Percentiles rank a stretch among this genome's conserved stretches.
Evolutionary conservation across 805 yeast species (phyloP).

Genomic region (Yarrowia sp.): DNA sequence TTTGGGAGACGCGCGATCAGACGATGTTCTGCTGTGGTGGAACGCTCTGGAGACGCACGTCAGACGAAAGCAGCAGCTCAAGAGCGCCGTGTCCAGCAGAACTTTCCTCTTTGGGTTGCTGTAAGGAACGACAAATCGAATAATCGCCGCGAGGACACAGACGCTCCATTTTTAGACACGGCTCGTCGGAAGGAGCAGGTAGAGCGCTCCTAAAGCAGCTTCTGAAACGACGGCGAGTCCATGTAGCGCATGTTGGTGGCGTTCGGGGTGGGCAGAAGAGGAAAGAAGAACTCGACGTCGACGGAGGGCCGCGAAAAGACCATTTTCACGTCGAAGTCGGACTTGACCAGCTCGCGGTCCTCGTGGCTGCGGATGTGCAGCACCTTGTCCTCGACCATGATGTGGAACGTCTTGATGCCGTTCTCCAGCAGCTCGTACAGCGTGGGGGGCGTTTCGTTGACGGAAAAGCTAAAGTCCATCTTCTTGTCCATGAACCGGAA

Average conservation of each 20-base stretch:
- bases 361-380: constrained; percentile 31
- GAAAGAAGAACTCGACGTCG: constrained; percentile 25
- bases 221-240: constrained; percentile 23
- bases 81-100: background rate
- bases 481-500: constrained; percentile 35
- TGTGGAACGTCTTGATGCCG: constrained; percentile 69
- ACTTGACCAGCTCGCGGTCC: constrained; percentile 20
- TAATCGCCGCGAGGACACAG: no score
- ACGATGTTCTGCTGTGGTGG: background rate
- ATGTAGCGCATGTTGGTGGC: background rate
- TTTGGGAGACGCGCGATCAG: background rate
- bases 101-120: background rate
- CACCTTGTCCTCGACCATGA: constrained; percentile 41
- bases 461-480: constrained; percentile 62
- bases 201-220: background rate
- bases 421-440: constrained; percentile 73
- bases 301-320: constrained; percentile 9
- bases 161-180: no score
- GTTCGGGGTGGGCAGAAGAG: constrained; percentile 6
- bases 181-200: no score
- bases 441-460: constrained; percentile 77
- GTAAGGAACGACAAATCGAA: no score
- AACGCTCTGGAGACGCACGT: background rate
- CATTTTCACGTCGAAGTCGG: constrained; percentile 17
- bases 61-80: background rate